Conservation (phyloP, 1,284 basidiomycete species). For the Mycena sp. region DNA sequence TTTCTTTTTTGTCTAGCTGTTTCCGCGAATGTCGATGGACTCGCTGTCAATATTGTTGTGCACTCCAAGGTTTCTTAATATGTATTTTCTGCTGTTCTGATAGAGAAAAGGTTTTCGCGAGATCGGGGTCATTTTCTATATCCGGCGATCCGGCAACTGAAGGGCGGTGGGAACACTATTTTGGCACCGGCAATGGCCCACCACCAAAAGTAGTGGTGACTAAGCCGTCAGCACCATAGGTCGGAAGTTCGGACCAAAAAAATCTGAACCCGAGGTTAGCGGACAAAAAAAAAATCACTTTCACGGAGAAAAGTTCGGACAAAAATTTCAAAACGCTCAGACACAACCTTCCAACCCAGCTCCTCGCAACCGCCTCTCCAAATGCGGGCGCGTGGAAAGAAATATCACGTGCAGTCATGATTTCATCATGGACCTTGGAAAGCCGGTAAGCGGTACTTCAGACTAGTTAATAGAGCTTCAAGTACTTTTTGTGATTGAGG, state of each 20-base stretch:
- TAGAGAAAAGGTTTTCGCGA: too few species aligned
- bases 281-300: not conserved
- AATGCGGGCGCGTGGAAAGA: not conserved
- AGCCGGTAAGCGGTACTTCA: constrained; percentile 11
- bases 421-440: constrained; percentile 4
- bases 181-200: too few species aligned
- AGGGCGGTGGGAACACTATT: too few species aligned
- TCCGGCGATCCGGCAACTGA: too few species aligned
- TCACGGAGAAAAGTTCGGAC: constrained; percentile 7
- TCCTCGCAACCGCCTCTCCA: constrained; percentile 1
- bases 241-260: not conserved
- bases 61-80: too few species aligned
- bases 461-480: constrained; percentile 9
- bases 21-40: too few species aligned
- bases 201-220: too few species aligned
- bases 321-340: constrained; percentile 1
- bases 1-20: too few species aligned
- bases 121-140: too few species aligned
- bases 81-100: too few species aligned
- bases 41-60: too few species aligned
- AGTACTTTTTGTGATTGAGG: constrained; percentile 8
- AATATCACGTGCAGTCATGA: constrained; percentile 11
- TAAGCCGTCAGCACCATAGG: too few species aligned
- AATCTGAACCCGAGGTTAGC: constrained; percentile 3
- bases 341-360: constrained; percentile 11